Conservation (phyloP, 805 yeast species). For the Yamadazyma laniorum region DNA sequence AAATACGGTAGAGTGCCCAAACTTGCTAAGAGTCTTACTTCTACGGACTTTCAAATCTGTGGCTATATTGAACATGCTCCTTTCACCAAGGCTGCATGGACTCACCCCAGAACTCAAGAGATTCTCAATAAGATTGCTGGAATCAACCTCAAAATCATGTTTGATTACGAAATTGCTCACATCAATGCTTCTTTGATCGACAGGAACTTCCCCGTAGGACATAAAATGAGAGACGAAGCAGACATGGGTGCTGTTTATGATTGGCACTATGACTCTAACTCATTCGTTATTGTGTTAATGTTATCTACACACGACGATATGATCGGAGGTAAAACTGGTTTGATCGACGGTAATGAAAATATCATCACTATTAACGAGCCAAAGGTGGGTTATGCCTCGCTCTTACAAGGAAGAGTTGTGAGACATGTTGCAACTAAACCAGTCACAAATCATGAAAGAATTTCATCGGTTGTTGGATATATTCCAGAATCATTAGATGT, state of each 20-base stretch:
- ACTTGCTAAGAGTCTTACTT: slow-evolving; percentile 22
- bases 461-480: slow-evolving; percentile 42
- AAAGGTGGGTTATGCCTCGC: slow-evolving; percentile 22
- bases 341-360: slow-evolving; percentile 16
- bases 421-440: slow-evolving; percentile 24
- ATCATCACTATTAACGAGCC: slow-evolving; percentile 18
- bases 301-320: slow-evolving; percentile 15
- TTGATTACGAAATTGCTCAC: slow-evolving; percentile 28
- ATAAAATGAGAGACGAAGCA: slow-evolving; percentile 5
- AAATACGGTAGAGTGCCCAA: slow-evolving; percentile 26
- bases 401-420: slow-evolving; percentile 23
- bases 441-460: slow-evolving; percentile 36
- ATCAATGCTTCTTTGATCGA: slow-evolving; percentile 23
- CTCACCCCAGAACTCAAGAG: slow-evolving; percentile 25
- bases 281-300: slow-evolving; percentile 17
- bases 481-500: slow-evolving; percentile 38
- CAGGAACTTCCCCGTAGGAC: slow-evolving; percentile 12
- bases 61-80: slow-evolving; percentile 24
- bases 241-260: slow-evolving; percentile 13
- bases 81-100: slow-evolving; percentile 28
- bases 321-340: slow-evolving; percentile 18
- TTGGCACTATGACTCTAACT: slow-evolving; percentile 19
- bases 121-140: slow-evolving; percentile 26
- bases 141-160: slow-evolving; percentile 23
- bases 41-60: slow-evolving; percentile 27